These are phyloP conservation scores for Aspergillus novofumigatus DNA, from an alignment of 2,329 filamentous ascomycete species.

Conservation along the genomic window DNA sequence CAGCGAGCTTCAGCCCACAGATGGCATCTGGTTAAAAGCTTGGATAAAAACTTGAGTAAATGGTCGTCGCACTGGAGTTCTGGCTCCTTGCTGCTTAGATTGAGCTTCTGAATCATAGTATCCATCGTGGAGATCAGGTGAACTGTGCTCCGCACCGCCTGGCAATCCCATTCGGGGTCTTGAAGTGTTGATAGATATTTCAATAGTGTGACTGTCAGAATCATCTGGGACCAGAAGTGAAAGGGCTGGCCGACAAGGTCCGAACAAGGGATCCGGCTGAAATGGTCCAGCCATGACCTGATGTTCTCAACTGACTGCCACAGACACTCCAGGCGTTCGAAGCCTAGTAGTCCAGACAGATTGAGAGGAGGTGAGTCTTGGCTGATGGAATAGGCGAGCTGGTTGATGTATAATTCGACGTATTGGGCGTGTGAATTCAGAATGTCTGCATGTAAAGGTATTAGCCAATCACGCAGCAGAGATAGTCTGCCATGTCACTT, in stretches of 20 bases:
- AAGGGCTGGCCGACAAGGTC: conserved; percentile 30
- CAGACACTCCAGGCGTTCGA: conserved; percentile 31
- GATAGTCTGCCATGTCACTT: not conserved
- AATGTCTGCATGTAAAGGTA: conserved; percentile 17
- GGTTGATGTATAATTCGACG: conserved; percentile 25
- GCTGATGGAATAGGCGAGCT: conserved; percentile 24
- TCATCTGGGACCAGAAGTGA: conserved; percentile 37
- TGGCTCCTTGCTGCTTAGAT: conserved; percentile 22
- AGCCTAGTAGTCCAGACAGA: conserved; percentile 16
- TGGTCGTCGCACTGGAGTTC: conserved; percentile 28
- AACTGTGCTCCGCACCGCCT: conserved; percentile 31
- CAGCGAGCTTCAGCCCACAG: conserved; percentile 17
- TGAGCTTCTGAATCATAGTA: conserved; percentile 25
- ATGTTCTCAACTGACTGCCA: conserved; percentile 34
- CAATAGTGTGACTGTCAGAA: conserved; percentile 31
- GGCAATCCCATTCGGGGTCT: conserved; percentile 37
- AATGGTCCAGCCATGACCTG: conserved; percentile 31
- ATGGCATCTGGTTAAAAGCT: conserved; percentile 21
- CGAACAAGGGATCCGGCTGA: conserved; percentile 23
- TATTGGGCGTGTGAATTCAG: conserved; percentile 26
- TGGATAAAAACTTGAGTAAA: conserved; percentile 20
- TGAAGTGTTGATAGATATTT: conserved; percentile 35
- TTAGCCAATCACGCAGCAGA: not conserved
- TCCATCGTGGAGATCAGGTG: conserved; percentile 30
- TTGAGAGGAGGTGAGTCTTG: conserved; percentile 10